A percentile compares a stretch with the other conserved stretches of the same genome.
These are phyloP conservation scores for Chalciporus sp. DNA, from an alignment of 1,284 basidiomycete genomes.

Conservation along the genomic window DNA sequence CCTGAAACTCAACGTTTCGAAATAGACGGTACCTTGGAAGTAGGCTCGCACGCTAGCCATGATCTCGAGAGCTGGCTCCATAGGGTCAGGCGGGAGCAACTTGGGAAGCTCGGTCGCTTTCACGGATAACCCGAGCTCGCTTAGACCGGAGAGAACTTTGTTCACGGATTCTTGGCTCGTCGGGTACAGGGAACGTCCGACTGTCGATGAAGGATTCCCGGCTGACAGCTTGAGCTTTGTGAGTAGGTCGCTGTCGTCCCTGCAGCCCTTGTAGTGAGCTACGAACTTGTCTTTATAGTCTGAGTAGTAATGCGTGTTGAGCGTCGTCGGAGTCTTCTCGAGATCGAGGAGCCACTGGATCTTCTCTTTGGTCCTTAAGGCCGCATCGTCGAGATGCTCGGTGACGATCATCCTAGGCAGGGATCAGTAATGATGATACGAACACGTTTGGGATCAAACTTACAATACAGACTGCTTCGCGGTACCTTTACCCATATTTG, in stretches of 20 bases:
- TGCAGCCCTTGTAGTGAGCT: constrained; percentile 45
- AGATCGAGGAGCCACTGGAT: constrained; percentile 56
- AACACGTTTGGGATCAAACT: constrained; percentile 23
- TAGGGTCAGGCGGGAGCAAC: constrained; percentile 53
- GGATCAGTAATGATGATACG: neutral
- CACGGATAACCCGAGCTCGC: constrained; percentile 46
- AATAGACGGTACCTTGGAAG: constrained; percentile 56
- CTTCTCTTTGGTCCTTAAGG: constrained; percentile 40
- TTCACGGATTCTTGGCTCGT: constrained; percentile 2
- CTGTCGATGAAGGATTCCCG: neutral
- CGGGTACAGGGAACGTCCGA: neutral
- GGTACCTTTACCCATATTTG: constrained; percentile 51
- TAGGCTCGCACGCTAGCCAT: constrained; percentile 76
- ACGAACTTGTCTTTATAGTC: constrained; percentile 63
- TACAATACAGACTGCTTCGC: constrained; percentile 58
- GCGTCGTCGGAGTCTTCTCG: constrained; percentile 54
- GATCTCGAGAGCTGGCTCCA: constrained; percentile 59
- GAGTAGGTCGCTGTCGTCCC: constrained; percentile 37
- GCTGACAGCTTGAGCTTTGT: constrained; percentile 15
- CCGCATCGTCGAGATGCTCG: constrained; percentile 48
- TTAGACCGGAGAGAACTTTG: constrained; percentile 44
- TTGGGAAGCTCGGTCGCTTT: constrained; percentile 50
- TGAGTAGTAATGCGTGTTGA: constrained; percentile 60
- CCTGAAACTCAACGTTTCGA: neutral
- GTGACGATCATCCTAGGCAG: constrained; percentile 45